Percentiles rank a stretch among this genome's conserved stretches.
phyloP scores from a whole-genome alignment of 2,329 filamentous ascomycete species.

The Fusarium sp. region DNA sequence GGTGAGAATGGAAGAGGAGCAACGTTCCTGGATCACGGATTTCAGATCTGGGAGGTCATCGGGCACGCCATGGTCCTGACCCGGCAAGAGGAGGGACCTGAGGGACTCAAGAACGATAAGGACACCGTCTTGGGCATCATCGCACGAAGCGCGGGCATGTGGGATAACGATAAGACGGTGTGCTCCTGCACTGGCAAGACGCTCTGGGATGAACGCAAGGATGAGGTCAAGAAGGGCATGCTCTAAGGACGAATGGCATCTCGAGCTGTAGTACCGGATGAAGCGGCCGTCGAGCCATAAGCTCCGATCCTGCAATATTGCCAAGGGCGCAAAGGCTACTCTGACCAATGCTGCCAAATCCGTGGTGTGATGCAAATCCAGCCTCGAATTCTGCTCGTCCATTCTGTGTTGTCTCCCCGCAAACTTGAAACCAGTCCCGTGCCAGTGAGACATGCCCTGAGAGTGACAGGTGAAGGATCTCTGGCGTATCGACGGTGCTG shows the following conservation, averaged over 20 bases:
- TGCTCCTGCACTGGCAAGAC: slow-evolving; percentile 99
- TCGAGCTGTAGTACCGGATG: slow-evolving; percentile 9
- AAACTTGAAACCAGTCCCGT: slow-evolving; percentile 35
- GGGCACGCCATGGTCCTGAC: slow-evolving; percentile 91
- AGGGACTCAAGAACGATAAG: slow-evolving; percentile 76
- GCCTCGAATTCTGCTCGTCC: slow-evolving; percentile 11
- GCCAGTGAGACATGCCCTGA: not conserved
- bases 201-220: slow-evolving; percentile 94
- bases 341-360: slow-evolving; percentile 15
- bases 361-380: slow-evolving; percentile 28
- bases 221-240: slow-evolving; percentile 92
- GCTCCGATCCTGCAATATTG: slow-evolving; percentile 10
- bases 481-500: slow-evolving; percentile 18
- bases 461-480: slow-evolving; percentile 25
- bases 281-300: slow-evolving; percentile 7
- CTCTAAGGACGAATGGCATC: slow-evolving; percentile 61
- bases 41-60: slow-evolving; percentile 96
- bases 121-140: slow-evolving; percentile 93
- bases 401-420: slow-evolving; percentile 8
- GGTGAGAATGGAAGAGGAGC: slow-evolving; percentile 79
- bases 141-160: slow-evolving; percentile 94
- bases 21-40: slow-evolving; percentile 81
- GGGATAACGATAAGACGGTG: slow-evolving; percentile 99
- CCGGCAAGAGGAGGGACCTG: slow-evolving; percentile 63
- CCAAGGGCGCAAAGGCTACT: slow-evolving; percentile 14